A percentile compares a stretch with the other conserved stretches of the same genome.
Evolutionary conservation across 1,284 basidiomycete species (phyloP).

Genomic region (Chondrostereum purpureum): DNA sequence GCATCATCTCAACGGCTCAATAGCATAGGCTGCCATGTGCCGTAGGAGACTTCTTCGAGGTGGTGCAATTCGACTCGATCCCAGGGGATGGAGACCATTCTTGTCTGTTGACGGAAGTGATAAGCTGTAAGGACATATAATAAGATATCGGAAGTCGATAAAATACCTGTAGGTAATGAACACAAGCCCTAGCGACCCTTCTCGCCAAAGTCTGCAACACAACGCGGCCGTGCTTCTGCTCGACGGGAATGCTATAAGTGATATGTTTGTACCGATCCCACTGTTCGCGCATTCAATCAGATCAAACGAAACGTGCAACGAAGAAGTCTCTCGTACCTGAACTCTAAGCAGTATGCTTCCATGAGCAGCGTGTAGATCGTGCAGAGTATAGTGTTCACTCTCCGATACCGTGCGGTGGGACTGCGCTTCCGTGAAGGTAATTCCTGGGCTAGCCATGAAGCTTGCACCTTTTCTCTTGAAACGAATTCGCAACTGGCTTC

Average conservation of each 20-base stretch:
- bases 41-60: conserved; percentile 61
- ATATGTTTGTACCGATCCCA: conserved; percentile 67
- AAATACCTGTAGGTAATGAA: conserved; percentile 66
- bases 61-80: conserved; percentile 66
- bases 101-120: conserved; percentile 33
- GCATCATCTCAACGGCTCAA: conserved; percentile 37
- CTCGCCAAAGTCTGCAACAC: conserved; percentile 62
- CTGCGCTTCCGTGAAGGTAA: conserved; percentile 66
- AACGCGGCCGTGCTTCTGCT: conserved; percentile 57
- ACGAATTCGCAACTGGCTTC: conserved; percentile 45
- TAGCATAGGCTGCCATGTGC: conserved; percentile 64
- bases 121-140: conserved; percentile 11
- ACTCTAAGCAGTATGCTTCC: conserved; percentile 57
- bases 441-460: conserved; percentile 45
- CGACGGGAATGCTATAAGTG: conserved; percentile 70
- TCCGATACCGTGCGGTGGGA: conserved; percentile 53
- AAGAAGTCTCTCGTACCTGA: conserved; percentile 34
- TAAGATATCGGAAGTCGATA: conserved; percentile 6
- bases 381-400: conserved; percentile 50
- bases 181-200: conserved; percentile 61
- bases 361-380: conserved; percentile 57
- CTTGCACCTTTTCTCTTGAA: conserved; percentile 66
- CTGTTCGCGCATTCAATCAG: conserved; percentile 26
- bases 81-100: conserved; percentile 60
- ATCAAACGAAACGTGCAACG: neutral